Conservation (phyloP, 129 eudicot genomes). For the Flaveria robusta region DNA sequence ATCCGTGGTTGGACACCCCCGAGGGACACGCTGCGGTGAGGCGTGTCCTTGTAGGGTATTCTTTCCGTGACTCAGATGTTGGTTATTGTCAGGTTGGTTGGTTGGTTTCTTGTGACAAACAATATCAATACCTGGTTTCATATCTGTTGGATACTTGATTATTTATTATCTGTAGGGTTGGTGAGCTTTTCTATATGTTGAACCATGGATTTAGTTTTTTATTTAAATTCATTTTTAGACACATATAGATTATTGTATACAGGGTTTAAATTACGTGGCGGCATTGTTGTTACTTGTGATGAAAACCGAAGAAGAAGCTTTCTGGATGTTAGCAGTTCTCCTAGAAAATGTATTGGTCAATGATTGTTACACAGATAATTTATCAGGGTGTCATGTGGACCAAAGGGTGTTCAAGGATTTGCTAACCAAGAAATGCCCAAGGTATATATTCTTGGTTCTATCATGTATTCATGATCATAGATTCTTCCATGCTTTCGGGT, state of each 20-base stretch:
- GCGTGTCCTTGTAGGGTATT: conserved; percentile 95
- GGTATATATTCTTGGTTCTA: conserved; percentile 39
- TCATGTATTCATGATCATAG: neutral
- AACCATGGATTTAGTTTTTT: neutral
- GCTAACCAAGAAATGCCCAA: conserved; percentile 74
- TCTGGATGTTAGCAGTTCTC: conserved; percentile 97
- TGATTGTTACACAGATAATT: conserved; percentile 80
- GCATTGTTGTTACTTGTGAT: conserved; percentile 87
- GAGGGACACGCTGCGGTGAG: conserved; percentile 95
- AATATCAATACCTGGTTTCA: neutral
- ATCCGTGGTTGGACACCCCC: conserved; percentile 93
- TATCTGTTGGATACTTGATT: neutral
- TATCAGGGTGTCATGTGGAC: conserved; percentile 96
- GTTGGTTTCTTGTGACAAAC: conserved; percentile 28
- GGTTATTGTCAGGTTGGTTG: conserved; percentile 99
- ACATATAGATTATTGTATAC: conserved; percentile 13
- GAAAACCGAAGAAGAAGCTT: conserved; percentile 99
- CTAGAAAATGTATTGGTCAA: conserved; percentile 79
- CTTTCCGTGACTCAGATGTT: conserved; percentile 94
- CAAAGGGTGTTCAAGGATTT: conserved; percentile 90
- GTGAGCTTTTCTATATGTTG: neutral
- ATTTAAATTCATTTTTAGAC: neutral
- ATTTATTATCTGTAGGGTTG: neutral
- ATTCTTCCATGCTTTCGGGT: conserved; percentile 11
- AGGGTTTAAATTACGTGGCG: conserved; percentile 96